phyloP scores from a whole-genome alignment of 345 rosid genomes.

The Murraya paniculata region DNA sequence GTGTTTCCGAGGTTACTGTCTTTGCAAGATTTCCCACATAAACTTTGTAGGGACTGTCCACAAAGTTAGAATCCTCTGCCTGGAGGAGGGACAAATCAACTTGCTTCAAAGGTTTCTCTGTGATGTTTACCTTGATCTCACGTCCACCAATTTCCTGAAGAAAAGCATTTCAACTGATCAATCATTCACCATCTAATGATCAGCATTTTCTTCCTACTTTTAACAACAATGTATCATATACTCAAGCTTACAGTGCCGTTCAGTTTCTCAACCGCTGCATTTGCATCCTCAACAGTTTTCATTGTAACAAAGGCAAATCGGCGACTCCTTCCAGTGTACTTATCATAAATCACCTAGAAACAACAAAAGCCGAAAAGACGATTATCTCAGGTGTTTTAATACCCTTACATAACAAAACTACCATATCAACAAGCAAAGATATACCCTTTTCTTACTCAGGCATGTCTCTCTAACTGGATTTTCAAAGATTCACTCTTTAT shows the following conservation, averaged over 20 bases:
- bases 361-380: neutral
- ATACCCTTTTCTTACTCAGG: neutral
- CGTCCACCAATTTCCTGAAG: conserved; percentile 77
- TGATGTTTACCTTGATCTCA: conserved; percentile 76
- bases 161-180: neutral
- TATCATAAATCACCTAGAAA: conserved; percentile 77
- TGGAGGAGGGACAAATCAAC: conserved; percentile 51
- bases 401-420: neutral
- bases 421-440: neutral
- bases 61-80: conserved; percentile 64
- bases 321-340: conserved; percentile 72
- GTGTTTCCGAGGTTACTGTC: conserved; percentile 62
- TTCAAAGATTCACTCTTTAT: neutral
- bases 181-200: neutral
- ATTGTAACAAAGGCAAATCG: conserved; percentile 84
- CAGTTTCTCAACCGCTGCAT: conserved; percentile 70
- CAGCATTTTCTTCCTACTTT: neutral
- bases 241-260: conserved; percentile 63
- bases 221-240: neutral
- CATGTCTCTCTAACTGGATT: neutral
- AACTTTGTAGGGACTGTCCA: conserved; percentile 70
- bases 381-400: neutral
- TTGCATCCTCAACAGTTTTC: conserved; percentile 85
- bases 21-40: conserved; percentile 90
- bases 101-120: conserved; percentile 62